phyloP scores from a whole-genome alignment of 202 grass and related monocot species.

The Panicum hallii region DNA sequence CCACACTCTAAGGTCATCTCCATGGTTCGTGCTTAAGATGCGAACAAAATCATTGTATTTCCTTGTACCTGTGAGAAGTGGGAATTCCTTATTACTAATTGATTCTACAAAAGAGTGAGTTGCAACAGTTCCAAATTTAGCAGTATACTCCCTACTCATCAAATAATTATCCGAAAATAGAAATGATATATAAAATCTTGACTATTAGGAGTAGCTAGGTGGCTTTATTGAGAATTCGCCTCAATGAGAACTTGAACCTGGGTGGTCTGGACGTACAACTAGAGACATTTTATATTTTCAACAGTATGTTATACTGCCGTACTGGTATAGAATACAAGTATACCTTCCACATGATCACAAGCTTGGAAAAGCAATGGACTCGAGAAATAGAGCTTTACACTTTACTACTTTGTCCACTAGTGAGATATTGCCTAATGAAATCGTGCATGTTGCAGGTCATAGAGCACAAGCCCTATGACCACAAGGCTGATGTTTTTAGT shows the following conservation, averaged over 20 bases:
- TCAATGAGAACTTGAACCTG: background rate
- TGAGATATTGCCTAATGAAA: conserved; percentile 31
- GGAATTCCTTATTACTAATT: conserved; percentile 3
- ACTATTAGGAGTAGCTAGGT: background rate
- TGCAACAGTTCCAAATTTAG: background rate
- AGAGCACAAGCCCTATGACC: conserved; percentile 97
- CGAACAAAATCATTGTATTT: background rate
- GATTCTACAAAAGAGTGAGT: background rate
- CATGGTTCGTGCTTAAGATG: background rate
- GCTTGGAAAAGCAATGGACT: background rate
- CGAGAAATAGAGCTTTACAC: conserved; percentile 3
- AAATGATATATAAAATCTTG: conserved; percentile 5
- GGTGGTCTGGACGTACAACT: background rate
- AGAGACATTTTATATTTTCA: background rate
- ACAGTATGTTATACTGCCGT: background rate
- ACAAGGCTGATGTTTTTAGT: conserved; percentile 99
- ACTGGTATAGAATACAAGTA: background rate
- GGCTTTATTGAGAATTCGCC: background rate
- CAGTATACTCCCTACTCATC: background rate
- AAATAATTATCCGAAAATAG: background rate
- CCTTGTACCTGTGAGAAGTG: conserved; percentile 18
- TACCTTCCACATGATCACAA: conserved; percentile 16
- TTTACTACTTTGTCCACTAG: conserved; percentile 2
- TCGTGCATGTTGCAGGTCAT: conserved; percentile 69
- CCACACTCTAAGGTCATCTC: conserved; percentile 2